These are phyloP conservation scores for Kingdonia uniflora DNA, from an alignment of 164 flowering plant species.

Conservation along the genomic window DNA sequence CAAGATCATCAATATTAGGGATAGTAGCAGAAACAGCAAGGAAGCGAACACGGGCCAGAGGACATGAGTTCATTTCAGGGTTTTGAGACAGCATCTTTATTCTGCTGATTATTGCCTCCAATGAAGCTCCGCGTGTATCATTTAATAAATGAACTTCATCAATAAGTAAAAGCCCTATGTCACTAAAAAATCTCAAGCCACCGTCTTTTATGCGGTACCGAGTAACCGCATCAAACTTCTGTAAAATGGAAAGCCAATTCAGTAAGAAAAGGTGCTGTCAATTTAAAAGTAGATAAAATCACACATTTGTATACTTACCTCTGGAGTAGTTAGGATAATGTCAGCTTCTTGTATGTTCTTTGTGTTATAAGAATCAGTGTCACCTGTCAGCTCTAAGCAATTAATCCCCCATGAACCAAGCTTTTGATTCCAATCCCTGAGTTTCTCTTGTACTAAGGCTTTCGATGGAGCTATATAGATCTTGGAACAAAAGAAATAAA, in stretches of 20 bases:
- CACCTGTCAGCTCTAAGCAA: conserved; percentile 94
- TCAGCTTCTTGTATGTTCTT: conserved; percentile 79
- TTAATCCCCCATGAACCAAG: conserved; percentile 74
- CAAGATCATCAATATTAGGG: conserved; percentile 89
- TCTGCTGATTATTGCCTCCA: conserved; percentile 94
- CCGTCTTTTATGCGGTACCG: conserved; percentile 82
- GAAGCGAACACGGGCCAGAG: conserved; percentile 68
- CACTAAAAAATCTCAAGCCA: conserved; percentile 89
- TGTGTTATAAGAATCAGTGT: conserved; percentile 56
- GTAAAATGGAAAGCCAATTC: conserved; percentile 7
- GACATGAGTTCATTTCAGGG: conserved; percentile 57
- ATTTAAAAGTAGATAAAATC: not conserved
- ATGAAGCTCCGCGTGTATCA: conserved; percentile 91
- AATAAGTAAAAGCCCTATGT: conserved; percentile 89
- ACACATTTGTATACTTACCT: conserved; percentile 35
- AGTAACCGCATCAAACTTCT: conserved; percentile 97
- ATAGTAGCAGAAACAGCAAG: conserved; percentile 94
- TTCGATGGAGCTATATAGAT: conserved; percentile 94
- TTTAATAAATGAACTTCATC: conserved; percentile 97
- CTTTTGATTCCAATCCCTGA: conserved; percentile 85
- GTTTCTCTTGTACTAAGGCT: conserved; percentile 96
- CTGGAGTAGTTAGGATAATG: conserved; percentile 89
- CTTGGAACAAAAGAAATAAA: conserved; percentile 26
- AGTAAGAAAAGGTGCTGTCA: not conserved
- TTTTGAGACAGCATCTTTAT: conserved; percentile 76